Percentiles rank a stretch among this genome's conserved stretches.
Evolutionary conservation across 495 filamentous ascomycete species (phyloP).

Genomic region (Penicillium mononematosum): DNA sequence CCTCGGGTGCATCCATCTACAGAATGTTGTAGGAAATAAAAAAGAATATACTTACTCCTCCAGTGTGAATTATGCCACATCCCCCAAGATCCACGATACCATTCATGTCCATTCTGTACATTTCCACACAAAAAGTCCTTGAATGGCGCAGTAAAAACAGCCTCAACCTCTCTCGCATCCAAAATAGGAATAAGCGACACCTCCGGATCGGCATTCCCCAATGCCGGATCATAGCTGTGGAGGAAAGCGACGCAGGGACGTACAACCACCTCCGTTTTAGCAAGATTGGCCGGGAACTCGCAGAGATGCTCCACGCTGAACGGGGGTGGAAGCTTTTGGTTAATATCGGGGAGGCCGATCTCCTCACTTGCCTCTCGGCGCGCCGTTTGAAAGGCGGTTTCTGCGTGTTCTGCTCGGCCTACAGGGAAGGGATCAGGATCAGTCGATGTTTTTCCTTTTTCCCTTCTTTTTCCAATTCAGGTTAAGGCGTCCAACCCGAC

Average conservation of each 20-base stretch:
- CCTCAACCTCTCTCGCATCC: constrained; percentile 82
- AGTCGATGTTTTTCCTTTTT: not conserved
- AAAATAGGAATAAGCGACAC: constrained; percentile 71
- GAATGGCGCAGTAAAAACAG: constrained; percentile 85
- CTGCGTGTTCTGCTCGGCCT: constrained; percentile 52
- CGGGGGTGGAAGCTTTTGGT: constrained; percentile 59
- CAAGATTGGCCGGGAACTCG: constrained; percentile 75
- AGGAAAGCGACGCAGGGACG: constrained; percentile 84
- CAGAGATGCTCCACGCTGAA: constrained; percentile 83
- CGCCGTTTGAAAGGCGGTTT: constrained; percentile 69
- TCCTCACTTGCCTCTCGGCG: constrained; percentile 87
- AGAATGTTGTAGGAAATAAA: not conserved
- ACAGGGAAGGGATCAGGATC: not conserved
- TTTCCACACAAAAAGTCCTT: constrained; percentile 64
- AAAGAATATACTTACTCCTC: constrained; percentile 41
- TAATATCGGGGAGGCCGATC: constrained; percentile 75
- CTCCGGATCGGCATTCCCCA: constrained; percentile 55
- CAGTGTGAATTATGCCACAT: constrained; percentile 67
- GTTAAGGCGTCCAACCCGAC: not conserved
- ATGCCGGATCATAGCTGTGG: constrained; percentile 52
- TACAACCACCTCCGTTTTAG: constrained; percentile 77
- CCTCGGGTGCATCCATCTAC: too few species aligned
- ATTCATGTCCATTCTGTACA: constrained; percentile 12
- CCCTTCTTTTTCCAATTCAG: not conserved
- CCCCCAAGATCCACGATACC: constrained; percentile 1